Percentiles rank a stretch among this genome's conserved stretches.
Evolutionary conservation across 176 grass and related monocot species (phyloP).

Genomic region (Echinochloa phyllopogon): DNA sequence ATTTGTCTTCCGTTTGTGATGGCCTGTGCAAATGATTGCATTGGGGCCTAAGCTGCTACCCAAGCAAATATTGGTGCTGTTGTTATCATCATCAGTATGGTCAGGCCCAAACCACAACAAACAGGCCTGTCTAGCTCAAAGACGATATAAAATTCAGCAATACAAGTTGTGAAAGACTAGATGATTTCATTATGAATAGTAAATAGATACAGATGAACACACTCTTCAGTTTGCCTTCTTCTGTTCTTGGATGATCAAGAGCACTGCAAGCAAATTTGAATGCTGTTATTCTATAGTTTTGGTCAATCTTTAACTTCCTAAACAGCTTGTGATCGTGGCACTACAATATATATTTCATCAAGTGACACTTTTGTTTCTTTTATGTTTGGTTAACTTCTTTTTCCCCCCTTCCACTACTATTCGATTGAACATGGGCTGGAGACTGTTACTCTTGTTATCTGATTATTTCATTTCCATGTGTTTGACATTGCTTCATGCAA

Average conservation of each 20-base stretch:
- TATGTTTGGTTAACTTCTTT: conserved; percentile 6
- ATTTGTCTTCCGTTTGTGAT: not conserved
- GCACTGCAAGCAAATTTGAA: not conserved
- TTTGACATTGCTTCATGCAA: conserved; percentile 21
- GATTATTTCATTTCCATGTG: not conserved
- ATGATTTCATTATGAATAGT: conserved; percentile 11
- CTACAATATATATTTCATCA: not conserved
- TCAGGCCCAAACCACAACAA: not conserved
- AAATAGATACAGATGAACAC: not conserved
- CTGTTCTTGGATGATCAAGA: not conserved
- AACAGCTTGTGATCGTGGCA: not conserved
- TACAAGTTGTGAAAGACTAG: not conserved
- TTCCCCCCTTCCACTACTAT: conserved; percentile 23
- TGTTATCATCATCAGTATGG: not conserved
- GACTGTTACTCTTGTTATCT: conserved; percentile 1
- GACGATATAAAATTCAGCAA: not conserved
- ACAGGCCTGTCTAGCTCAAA: not conserved
- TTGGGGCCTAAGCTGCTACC: not conserved
- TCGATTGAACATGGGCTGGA: not conserved
- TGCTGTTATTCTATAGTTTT: conserved; percentile 6
- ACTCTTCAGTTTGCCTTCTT: conserved; percentile 5
- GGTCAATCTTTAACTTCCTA: not conserved
- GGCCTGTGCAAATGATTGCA: not conserved
- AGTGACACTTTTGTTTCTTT: not conserved
- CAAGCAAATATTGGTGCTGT: not conserved